These are phyloP conservation scores for Articulospora tetracladia DNA, from an alignment of 495 filamentous ascomycete species.

Conservation along the genomic window DNA sequence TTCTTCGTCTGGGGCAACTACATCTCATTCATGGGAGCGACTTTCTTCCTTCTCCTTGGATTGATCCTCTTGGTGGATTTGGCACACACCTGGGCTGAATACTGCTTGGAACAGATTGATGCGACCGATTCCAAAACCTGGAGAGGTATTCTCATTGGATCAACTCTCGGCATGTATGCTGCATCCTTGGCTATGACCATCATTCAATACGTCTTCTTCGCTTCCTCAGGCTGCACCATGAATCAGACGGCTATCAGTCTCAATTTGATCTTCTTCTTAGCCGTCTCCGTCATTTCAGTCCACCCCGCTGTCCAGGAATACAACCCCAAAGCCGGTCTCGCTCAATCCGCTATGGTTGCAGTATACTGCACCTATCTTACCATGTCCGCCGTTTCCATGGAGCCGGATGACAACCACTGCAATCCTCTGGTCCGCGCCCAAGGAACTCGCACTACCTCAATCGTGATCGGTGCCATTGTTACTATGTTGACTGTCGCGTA, in stretches of 20 bases:
- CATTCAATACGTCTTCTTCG: constrained; percentile 97
- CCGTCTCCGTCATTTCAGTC: constrained; percentile 78
- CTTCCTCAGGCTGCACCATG: constrained; percentile 77
- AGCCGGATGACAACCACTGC: constrained; percentile 91
- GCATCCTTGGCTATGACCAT: constrained; percentile 88
- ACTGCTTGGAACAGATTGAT: constrained; percentile 92
- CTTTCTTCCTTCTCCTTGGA: constrained; percentile 90
- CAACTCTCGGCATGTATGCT: constrained; percentile 91
- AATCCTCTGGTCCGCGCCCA: constrained; percentile 91
- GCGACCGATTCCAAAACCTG: constrained; percentile 78
- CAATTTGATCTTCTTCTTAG: constrained; percentile 81
- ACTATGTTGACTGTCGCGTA: constrained; percentile 98
- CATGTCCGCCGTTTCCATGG: constrained; percentile 97
- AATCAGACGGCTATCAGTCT: constrained; percentile 79
- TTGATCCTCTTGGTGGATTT: constrained; percentile 91
- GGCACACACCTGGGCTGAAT: constrained; percentile 96
- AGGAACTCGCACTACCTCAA: constrained; percentile 83
- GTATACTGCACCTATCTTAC: constrained; percentile 98
- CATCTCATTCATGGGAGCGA: constrained; percentile 81
- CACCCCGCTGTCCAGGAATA: constrained; percentile 87
- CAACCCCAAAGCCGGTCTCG: constrained; percentile 89
- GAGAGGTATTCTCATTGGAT: constrained; percentile 83
- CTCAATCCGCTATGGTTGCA: constrained; percentile 95
- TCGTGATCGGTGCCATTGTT: constrained; percentile 87
- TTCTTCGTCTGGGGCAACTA: constrained; percentile 97